These are phyloP conservation scores for Fusarium bactridioides DNA, from an alignment of 2,329 filamentous ascomycete species.

Conservation along the genomic window DNA sequence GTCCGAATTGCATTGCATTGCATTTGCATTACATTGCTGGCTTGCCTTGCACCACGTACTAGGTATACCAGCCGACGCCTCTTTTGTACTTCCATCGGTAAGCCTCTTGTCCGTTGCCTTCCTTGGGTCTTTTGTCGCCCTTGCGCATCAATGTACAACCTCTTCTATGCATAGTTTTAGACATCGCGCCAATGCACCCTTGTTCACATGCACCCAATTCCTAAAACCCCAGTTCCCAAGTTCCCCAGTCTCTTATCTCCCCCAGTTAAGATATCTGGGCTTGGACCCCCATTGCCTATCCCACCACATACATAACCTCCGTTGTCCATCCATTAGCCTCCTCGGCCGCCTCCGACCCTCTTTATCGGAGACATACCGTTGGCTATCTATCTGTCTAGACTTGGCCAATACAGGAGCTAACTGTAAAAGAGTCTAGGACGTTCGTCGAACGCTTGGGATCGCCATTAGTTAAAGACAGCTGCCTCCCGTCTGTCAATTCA, in stretches of 20 bases:
- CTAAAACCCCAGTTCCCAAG: conserved; percentile 17
- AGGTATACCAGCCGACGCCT: conserved; percentile 11
- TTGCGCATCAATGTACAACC: conserved; percentile 22
- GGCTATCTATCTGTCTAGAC: conserved; percentile 8
- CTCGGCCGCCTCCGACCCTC: conserved; percentile 15
- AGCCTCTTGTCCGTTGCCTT: conserved; percentile 6
- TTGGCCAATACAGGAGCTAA: conserved; percentile 17
- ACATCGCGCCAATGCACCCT: conserved; percentile 6
- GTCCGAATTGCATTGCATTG: conserved; percentile 9
- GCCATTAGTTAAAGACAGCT: conserved; percentile 20
- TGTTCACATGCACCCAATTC: conserved; percentile 3
- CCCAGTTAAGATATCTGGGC: conserved; percentile 26
- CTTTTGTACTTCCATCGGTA: conserved; percentile 29
- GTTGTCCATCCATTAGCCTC: conserved; percentile 10
- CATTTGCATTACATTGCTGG: conserved; percentile 1
- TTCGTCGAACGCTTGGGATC: background rate
- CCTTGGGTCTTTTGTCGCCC: background rate
- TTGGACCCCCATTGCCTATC: conserved; percentile 30
- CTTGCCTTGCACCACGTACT: conserved; percentile 25
- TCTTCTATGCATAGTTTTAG: conserved; percentile 4
- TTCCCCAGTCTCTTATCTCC: conserved; percentile 31
- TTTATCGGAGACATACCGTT: conserved; percentile 29
- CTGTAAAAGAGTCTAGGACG: conserved; percentile 19
- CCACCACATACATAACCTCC: conserved; percentile 28
- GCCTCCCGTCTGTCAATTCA: conserved; percentile 2